Evolutionary conservation across 306 rosid genomes (phyloP).

Genomic region (Gillenia trifoliata): DNA sequence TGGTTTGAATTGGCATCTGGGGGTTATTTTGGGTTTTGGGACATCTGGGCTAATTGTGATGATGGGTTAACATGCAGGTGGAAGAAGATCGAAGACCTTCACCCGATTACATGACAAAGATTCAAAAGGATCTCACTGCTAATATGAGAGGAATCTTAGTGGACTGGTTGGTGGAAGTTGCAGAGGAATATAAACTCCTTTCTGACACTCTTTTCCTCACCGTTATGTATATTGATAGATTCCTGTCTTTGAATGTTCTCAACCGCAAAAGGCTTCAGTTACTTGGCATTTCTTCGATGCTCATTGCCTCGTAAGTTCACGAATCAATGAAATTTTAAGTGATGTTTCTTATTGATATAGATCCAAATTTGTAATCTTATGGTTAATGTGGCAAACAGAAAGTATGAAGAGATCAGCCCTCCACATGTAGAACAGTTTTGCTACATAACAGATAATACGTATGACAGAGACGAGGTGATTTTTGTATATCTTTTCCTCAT

Average conservation of each 20-base stretch:
- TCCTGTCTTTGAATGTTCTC: conserved; percentile 45
- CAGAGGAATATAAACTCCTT: conserved; percentile 76
- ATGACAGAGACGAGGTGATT: conserved; percentile 63
- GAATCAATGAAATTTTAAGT: neutral
- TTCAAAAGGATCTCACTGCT: conserved; percentile 68
- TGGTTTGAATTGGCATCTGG: neutral
- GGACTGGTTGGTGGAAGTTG: conserved; percentile 93
- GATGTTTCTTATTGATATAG: neutral
- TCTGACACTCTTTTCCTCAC: conserved; percentile 67
- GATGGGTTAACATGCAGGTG: conserved; percentile 32
- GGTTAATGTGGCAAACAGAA: conserved; percentile 33
- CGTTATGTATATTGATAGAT: conserved; percentile 60
- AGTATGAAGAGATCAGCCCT: conserved; percentile 86
- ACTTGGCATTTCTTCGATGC: conserved; percentile 76
- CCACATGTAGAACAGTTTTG: conserved; percentile 77
- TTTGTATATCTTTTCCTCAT: neutral
- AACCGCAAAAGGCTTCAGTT: conserved; percentile 54
- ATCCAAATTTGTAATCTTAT: neutral
- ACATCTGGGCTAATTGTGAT: neutral
- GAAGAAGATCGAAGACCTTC: conserved; percentile 62
- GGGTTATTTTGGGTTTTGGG: neutral
- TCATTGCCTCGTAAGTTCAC: conserved; percentile 74
- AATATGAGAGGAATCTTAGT: conserved; percentile 75
- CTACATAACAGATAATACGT: conserved; percentile 72
- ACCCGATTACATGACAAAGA: conserved; percentile 48